A percentile compares a stretch with the other conserved stretches of the same genome.
Evolutionary conservation across 306 rosid genomes (phyloP).

Genomic region (Quercus robur): DNA sequence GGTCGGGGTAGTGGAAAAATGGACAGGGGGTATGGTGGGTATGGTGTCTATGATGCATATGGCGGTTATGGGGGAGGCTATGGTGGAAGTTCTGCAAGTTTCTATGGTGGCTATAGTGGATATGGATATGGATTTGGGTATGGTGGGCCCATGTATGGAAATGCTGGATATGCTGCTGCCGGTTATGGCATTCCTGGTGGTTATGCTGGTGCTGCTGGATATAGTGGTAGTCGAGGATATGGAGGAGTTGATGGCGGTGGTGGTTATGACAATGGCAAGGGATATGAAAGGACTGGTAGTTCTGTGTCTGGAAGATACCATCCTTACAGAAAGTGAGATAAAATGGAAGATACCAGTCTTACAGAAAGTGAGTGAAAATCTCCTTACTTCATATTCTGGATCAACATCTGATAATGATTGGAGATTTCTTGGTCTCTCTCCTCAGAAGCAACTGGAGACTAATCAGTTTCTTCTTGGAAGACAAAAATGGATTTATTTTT

Average conservation of each 20-base stretch:
- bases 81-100: constrained; percentile 29
- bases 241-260: constrained; percentile 21
- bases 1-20: constrained; percentile 26
- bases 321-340: constrained; percentile 42
- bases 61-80: constrained; percentile 40
- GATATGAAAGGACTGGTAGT: constrained; percentile 35
- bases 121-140: constrained; percentile 53
- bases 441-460: neutral
- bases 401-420: neutral
- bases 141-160: constrained; percentile 48
- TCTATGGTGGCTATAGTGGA: constrained; percentile 41
- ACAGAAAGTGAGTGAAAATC: neutral
- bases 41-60: constrained; percentile 30
- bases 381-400: neutral
- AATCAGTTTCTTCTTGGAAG: neutral
- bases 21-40: constrained; percentile 30
- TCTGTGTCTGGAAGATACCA: constrained; percentile 45
- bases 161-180: constrained; percentile 36
- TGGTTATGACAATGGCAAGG: constrained; percentile 27
- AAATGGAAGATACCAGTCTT: neutral
- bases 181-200: constrained; percentile 39
- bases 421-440: neutral
- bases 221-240: constrained; percentile 31
- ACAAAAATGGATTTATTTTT: neutral
- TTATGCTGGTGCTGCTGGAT: constrained; percentile 29